phyloP scores from a whole-genome alignment of 2,329 filamentous ascomycete genomes.

The Zalaria obscura region DNA sequence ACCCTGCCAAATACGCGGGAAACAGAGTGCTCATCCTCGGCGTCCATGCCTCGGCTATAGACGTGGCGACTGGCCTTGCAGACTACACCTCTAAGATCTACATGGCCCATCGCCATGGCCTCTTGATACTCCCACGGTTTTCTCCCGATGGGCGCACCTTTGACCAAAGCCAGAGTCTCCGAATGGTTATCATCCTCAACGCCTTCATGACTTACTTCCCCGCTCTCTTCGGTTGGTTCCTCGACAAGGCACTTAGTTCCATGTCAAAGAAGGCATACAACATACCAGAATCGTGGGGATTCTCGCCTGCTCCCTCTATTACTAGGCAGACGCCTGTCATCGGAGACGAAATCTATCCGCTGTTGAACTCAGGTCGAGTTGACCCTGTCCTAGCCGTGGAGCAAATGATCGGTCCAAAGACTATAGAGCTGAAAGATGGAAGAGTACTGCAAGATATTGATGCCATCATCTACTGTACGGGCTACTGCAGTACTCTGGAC shows the following conservation, averaged over 20 bases:
- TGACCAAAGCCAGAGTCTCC: not conserved
- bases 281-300: slow-evolving; percentile 11
- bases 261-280: not conserved
- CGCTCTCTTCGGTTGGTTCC: not conserved
- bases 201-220: slow-evolving; percentile 5
- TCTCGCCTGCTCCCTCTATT: slow-evolving; percentile 14
- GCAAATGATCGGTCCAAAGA: slow-evolving; percentile 11
- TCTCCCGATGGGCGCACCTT: not conserved
- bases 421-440: slow-evolving; percentile 17
- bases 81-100: not conserved
- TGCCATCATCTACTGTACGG: slow-evolving; percentile 22
- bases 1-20: slow-evolving; percentile 21
- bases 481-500: slow-evolving; percentile 15
- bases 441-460: slow-evolving; percentile 17
- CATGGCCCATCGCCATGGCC: not conserved
- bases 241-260: not conserved
- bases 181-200: slow-evolving; percentile 8
- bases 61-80: slow-evolving; percentile 12
- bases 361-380: slow-evolving; percentile 14
- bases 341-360: slow-evolving; percentile 15
- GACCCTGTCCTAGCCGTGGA: slow-evolving; percentile 13
- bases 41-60: slow-evolving; percentile 25
- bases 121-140: not conserved
- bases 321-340: slow-evolving; percentile 16
- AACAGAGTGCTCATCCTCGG: slow-evolving; percentile 32